Percentiles rank a stretch among this genome's conserved stretches.
Conservation (phyloP, 352 stramenopile genomes). For the Phytopythium montanum region DNA sequence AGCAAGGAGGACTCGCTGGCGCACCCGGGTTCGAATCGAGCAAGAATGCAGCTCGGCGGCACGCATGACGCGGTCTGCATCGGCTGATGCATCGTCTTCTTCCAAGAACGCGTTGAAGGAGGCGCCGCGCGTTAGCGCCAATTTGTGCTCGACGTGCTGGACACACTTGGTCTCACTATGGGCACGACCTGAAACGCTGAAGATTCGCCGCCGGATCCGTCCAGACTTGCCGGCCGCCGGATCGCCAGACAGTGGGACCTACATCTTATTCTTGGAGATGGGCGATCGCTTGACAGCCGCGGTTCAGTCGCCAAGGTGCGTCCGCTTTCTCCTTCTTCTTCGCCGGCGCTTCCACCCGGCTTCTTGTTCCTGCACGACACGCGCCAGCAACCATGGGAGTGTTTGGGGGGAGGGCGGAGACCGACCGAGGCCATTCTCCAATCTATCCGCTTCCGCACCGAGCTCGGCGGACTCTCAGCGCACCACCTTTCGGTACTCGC, state of each 20-base stretch:
- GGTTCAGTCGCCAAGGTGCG: constrained; percentile 1
- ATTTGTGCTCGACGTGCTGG: background rate
- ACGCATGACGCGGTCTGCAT: no score
- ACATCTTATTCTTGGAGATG: constrained; percentile 9
- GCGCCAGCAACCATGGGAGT: no score
- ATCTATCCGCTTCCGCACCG: constrained; percentile 1
- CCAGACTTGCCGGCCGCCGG: background rate
- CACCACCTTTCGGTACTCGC: background rate
- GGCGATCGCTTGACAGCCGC: background rate
- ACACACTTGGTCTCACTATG: background rate
- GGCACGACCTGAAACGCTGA: background rate
- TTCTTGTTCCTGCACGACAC: background rate
- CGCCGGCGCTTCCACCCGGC: background rate
- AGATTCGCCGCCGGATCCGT: background rate
- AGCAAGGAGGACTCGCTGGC: background rate
- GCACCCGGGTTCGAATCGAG: constrained; percentile 3
- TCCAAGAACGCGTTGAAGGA: no score
- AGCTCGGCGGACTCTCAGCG: background rate
- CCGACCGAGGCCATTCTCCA: background rate
- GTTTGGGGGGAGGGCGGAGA: background rate
- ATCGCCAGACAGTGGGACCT: constrained; percentile 4
- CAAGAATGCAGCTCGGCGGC: background rate
- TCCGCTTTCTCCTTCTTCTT: background rate
- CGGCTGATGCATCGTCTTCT: no score
- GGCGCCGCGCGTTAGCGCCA: no score